Percentiles rank a stretch among this genome's conserved stretches.
Evolutionary conservation across 345 rosid species (phyloP).

Genomic region (Heritiera fomes): DNA sequence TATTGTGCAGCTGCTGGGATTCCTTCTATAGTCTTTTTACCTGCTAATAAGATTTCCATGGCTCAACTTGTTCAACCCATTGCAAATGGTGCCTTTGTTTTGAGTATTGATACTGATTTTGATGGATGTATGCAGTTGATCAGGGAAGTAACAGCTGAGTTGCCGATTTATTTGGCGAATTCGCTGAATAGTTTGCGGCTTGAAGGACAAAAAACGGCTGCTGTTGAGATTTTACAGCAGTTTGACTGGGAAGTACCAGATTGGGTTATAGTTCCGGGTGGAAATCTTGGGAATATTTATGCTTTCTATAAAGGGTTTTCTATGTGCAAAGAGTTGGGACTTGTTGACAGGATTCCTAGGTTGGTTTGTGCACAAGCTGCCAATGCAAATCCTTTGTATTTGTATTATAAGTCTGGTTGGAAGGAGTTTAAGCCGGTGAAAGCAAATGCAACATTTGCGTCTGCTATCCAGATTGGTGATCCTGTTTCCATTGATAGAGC

Average conservation of each 20-base stretch:
- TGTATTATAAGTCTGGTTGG: constrained; percentile 51
- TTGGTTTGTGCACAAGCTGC: constrained; percentile 39
- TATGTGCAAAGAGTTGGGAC: constrained; percentile 50
- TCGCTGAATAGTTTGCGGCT: constrained; percentile 51
- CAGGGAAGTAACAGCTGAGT: constrained; percentile 47
- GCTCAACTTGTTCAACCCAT: constrained; percentile 58
- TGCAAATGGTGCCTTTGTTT: constrained; percentile 54
- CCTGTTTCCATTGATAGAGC: constrained; percentile 59
- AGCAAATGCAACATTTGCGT: constrained; percentile 48
- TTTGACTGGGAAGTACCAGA: background rate
- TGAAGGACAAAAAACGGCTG: constrained; percentile 58
- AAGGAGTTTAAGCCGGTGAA: constrained; percentile 43
- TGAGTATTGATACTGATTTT: constrained; percentile 52
- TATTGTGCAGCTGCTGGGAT: too few relatives aligned
- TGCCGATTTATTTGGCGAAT: constrained; percentile 54
- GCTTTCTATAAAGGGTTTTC: constrained; percentile 51
- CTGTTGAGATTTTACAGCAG: constrained; percentile 25
- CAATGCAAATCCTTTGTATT: constrained; percentile 38
- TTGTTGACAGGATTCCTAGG: constrained; percentile 50
- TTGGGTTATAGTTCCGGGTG: constrained; percentile 58
- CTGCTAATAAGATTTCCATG: constrained; percentile 46
- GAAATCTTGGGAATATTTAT: constrained; percentile 54
- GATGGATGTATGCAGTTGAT: constrained; percentile 59
- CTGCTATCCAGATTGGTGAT: constrained; percentile 56
- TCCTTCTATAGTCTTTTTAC: constrained; percentile 15